Percentiles rank a stretch among this genome's conserved stretches.
phyloP scores from a whole-genome alignment of 148 eudicot species.

The Diospyros lotus region DNA sequence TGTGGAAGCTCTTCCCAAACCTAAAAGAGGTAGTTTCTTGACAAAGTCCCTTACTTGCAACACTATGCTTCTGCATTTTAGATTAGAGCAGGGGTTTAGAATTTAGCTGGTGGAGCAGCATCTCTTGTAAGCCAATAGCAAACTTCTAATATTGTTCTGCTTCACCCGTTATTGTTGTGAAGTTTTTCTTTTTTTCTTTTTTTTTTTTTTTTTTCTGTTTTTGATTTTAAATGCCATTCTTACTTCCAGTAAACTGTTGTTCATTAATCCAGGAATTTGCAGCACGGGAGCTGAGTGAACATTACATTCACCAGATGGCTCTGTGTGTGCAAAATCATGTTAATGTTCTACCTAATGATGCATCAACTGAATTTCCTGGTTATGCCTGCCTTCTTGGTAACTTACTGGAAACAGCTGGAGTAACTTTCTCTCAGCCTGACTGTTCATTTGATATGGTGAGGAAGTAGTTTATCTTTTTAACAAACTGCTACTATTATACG shows the following conservation, averaged over 20 bases:
- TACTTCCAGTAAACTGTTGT: too few relatives aligned
- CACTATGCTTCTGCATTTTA: background rate
- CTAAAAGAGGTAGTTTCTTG: conserved; percentile 65
- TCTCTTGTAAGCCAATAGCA: background rate
- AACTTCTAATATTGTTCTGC: too few relatives aligned
- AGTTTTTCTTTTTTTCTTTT: too few relatives aligned
- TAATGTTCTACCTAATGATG: conserved; percentile 61
- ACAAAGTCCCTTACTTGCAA: background rate
- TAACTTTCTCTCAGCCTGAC: conserved; percentile 49
- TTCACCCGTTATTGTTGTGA: too few relatives aligned
- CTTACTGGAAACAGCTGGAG: conserved; percentile 62
- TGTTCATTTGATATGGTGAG: conserved; percentile 72
- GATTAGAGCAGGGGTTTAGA: background rate
- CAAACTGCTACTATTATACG: background rate
- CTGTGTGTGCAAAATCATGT: conserved; percentile 46
- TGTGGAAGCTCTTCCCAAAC: conserved; percentile 66
- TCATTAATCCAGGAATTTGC: conserved; percentile 67
- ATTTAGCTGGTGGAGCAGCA: background rate
- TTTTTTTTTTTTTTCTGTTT: too few relatives aligned
- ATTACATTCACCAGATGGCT: conserved; percentile 77
- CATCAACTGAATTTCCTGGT: conserved; percentile 73
- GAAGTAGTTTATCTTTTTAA: conserved; percentile 3
- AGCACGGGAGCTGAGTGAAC: conserved; percentile 46
- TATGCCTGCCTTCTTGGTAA: conserved; percentile 97
- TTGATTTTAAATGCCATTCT: too few relatives aligned